Base-by-base conservation (phyloP, 176 grass and related monocot species). In the Canna indica region DNA sequence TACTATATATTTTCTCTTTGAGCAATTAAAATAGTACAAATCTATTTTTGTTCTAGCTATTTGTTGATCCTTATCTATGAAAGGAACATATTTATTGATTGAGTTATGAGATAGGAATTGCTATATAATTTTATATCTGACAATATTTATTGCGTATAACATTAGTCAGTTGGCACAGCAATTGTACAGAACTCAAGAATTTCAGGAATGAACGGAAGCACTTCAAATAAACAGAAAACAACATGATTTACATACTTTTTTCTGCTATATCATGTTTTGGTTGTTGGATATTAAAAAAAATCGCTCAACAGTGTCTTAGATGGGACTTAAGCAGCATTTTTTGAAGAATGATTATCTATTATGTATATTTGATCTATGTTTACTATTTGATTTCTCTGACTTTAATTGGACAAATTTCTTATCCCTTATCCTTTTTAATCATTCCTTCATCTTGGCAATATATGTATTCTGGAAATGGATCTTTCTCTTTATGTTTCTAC, bases 251-350 rank as follows among this genome's bases (percentile, higher is more conserved):
- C 42, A 36, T 13, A 60, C 36, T 20, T 36, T 85, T 54, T 38
- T 70, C 12, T 27, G 10, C 64, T 88, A 62, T 30, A 16, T 13
- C n/a, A n/a, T 70, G n/a, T 28, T 48, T 69, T 33, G 31, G 14
- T 11, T 70, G 5, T 57, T 57, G 8, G 53, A 25, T 24, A 11
- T 26, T 22, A 26, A 57, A 57, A 57, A 61, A 31, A 32, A 62
- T n/a, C 50, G n/a, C 20, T 54, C 7, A 6, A 24, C 3, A 44
- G 20, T 54, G 4, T 24, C 20, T 5, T 18, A 54, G n/a, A 54
- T 54, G 50, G 50, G 4, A 1, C 20, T 22, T 20, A 18, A 54
- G 4, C 50, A n/a, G 22, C 17, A 17, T 32, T 11, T 33, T 60
- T 33, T 62, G 29, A 29, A 62, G 59, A 11, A 12, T 24, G 2